These are phyloP conservation scores for Coemansia sp. DNA, from an alignment of 192 early-diverging fungal species.

Conservation along the genomic window DNA sequence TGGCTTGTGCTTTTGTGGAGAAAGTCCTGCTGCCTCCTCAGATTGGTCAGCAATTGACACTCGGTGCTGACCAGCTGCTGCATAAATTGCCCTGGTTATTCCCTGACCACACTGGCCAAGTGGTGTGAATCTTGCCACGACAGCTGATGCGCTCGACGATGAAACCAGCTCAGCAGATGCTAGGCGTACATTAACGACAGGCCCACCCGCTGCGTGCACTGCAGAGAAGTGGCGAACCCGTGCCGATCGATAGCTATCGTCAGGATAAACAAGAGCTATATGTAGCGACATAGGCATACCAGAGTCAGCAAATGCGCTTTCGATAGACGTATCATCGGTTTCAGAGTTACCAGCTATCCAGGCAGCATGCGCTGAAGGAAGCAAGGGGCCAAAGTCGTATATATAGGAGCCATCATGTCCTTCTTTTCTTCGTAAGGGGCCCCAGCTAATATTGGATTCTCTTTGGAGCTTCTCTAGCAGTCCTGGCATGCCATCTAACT, in stretches of 20 bases:
- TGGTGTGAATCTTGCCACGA: slow-evolving; percentile 20
- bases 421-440: slow-evolving; percentile 14
- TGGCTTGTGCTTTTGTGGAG: slow-evolving; percentile 1
- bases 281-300: slow-evolving; percentile 37
- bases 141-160: slow-evolving; percentile 10
- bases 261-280: slow-evolving; percentile 21
- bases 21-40: neutral
- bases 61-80: slow-evolving; percentile 9
- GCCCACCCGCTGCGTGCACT: slow-evolving; percentile 7
- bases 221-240: slow-evolving; percentile 17
- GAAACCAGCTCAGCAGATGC: slow-evolving; percentile 23
- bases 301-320: slow-evolving; percentile 14
- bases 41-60: slow-evolving; percentile 5
- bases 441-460: slow-evolving; percentile 7
- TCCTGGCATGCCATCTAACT: slow-evolving; percentile 16
- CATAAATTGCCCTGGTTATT: slow-evolving; percentile 7
- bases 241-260: slow-evolving; percentile 14
- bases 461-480: slow-evolving; percentile 24
- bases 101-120: slow-evolving; percentile 10
- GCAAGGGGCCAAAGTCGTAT: slow-evolving; percentile 5
- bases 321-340: neutral
- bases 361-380: slow-evolving; percentile 16
- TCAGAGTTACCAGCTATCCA: slow-evolving; percentile 13
- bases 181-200: slow-evolving; percentile 12
- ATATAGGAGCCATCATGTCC: slow-evolving; percentile 1